Conservation (phyloP, 129 eudicot species). For the Centaurea solstitialis region DNA sequence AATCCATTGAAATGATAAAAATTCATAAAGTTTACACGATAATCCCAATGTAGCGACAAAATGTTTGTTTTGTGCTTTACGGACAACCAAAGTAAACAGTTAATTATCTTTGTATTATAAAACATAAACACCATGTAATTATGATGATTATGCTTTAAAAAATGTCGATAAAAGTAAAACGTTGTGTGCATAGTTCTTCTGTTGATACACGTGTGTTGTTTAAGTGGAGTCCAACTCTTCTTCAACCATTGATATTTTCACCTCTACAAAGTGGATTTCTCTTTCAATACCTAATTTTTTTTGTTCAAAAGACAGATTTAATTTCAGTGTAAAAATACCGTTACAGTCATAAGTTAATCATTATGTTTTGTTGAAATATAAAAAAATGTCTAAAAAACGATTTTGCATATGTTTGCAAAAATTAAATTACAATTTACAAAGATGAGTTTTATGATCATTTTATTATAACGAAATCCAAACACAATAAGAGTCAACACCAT, state of each 20-base stretch:
- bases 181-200: neutral
- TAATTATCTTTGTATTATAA: neutral
- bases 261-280: slow-evolving; percentile 53
- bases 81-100: neutral
- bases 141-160: neutral
- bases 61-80: neutral
- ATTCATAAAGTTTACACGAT: neutral
- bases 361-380: neutral
- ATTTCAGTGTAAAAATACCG: neutral
- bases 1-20: neutral
- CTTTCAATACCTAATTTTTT: slow-evolving; percentile 55
- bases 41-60: neutral
- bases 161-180: neutral
- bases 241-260: slow-evolving; percentile 38
- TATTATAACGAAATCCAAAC: neutral
- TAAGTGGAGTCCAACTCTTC: slow-evolving; percentile 69
- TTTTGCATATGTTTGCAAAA: neutral
- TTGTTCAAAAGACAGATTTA: neutral
- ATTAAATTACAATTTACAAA: neutral
- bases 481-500: neutral
- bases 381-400: too few relatives aligned
- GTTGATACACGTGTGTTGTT: slow-evolving; percentile 13
- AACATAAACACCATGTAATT: neutral
- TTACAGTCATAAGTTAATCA: neutral
- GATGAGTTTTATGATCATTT: neutral